phyloP scores from a whole-genome alignment of 2,329 filamentous ascomycete genomes.

The Corniculantispora saksenae region DNA sequence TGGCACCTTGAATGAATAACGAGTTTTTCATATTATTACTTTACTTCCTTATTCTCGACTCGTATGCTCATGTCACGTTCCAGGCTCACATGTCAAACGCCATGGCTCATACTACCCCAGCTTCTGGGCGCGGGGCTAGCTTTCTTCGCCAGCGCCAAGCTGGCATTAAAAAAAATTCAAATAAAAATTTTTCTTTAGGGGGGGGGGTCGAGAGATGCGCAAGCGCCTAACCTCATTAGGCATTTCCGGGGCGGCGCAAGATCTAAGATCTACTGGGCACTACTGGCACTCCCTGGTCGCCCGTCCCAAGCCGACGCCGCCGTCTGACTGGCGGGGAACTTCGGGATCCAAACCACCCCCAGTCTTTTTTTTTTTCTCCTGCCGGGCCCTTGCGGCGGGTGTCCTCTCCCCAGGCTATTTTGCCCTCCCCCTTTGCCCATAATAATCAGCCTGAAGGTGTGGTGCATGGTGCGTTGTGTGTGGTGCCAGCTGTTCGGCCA shows the following conservation, averaged over 20 bases:
- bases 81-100: too few relatives aligned
- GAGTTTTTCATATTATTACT: too few relatives aligned
- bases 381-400: neutral
- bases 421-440: neutral
- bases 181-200: neutral
- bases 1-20: too few relatives aligned
- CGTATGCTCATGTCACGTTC: too few relatives aligned
- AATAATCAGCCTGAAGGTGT: too few relatives aligned
- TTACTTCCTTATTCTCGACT: too few relatives aligned
- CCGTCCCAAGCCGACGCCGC: conserved; percentile 16
- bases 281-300: conserved; percentile 25
- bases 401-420: neutral
- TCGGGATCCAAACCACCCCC: conserved; percentile 30
- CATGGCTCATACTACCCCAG: neutral
- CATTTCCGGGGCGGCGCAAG: conserved; percentile 30
- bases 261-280: conserved; percentile 38
- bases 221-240: conserved; percentile 29
- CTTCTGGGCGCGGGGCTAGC: neutral
- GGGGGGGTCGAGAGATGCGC: neutral
- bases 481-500: neutral
- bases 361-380: neutral
- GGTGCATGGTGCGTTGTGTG: neutral
- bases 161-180: neutral
- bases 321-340: conserved; percentile 19
- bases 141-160: too few relatives aligned